These are phyloP conservation scores for Leccinellum rugosiceps DNA, from an alignment of 768 basidiomycete genomes.

Conservation along the genomic window DNA sequence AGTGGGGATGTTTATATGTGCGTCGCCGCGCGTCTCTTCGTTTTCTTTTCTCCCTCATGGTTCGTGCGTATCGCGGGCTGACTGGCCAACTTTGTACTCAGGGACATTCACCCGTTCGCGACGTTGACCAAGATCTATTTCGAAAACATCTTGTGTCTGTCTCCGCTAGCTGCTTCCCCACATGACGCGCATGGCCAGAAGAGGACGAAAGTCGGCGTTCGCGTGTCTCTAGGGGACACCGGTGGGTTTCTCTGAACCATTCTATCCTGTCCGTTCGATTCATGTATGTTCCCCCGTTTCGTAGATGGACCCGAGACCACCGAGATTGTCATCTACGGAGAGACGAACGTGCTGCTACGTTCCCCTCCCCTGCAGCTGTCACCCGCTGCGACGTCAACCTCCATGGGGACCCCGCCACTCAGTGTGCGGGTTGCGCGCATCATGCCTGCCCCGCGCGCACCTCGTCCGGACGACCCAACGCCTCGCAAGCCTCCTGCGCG, in stretches of 20 bases:
- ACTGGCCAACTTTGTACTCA: slow-evolving; percentile 20
- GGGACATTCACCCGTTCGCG: slow-evolving; percentile 70
- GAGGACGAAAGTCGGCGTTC: slow-evolving; percentile 56
- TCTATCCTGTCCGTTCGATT: not conserved
- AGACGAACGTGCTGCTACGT: slow-evolving; percentile 22
- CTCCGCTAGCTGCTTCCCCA: slow-evolving; percentile 29
- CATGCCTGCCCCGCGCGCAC: slow-evolving; percentile 40
- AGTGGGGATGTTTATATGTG: slow-evolving; percentile 46
- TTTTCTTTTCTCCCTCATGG: not conserved
- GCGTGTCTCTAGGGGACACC: slow-evolving; percentile 67
- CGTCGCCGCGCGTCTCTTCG: slow-evolving; percentile 31
- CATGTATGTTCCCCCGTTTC: not conserved
- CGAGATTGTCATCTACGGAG: slow-evolving; percentile 57
- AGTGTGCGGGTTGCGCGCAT: slow-evolving; percentile 56
- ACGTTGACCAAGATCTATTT: slow-evolving; percentile 63
- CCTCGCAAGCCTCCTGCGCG: slow-evolving; percentile 61
- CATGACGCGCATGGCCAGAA: slow-evolving; percentile 17
- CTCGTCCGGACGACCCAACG: slow-evolving; percentile 76
- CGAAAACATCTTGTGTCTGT: slow-evolving; percentile 64
- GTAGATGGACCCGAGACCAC: slow-evolving; percentile 69
- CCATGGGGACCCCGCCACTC: slow-evolving; percentile 25
- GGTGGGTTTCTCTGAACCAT: slow-evolving; percentile 34
- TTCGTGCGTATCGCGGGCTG: not conserved
- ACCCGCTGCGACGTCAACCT: slow-evolving; percentile 19
- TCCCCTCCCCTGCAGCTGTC: slow-evolving; percentile 9